Conservation (phyloP, 257 asterid species). For the Petrea volubilis region DNA sequence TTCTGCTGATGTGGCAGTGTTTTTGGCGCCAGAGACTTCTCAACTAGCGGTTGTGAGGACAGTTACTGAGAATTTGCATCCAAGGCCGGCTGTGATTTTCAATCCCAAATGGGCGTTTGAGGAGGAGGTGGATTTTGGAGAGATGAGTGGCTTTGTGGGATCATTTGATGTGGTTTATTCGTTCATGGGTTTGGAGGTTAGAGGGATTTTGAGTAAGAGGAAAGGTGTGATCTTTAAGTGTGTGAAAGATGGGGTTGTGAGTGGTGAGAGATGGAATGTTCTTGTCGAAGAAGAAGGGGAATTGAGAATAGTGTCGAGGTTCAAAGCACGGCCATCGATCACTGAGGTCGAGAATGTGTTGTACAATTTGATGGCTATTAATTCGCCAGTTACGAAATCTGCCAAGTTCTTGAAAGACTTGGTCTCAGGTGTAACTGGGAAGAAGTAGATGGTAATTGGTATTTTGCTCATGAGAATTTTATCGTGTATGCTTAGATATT, state of each 20-base stretch:
- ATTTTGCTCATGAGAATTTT: background rate
- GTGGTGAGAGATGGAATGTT: slow-evolving; percentile 83
- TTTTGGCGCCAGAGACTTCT: slow-evolving; percentile 58
- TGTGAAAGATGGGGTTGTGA: slow-evolving; percentile 71
- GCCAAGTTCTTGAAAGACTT: slow-evolving; percentile 72
- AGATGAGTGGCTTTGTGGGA: slow-evolving; percentile 58
- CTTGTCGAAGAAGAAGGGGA: slow-evolving; percentile 76
- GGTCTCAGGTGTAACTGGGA: slow-evolving; percentile 64
- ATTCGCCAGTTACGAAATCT: slow-evolving; percentile 83
- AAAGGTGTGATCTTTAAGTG: slow-evolving; percentile 78
- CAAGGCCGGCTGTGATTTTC: slow-evolving; percentile 75
- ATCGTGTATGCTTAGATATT: background rate
- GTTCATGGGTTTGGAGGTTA: slow-evolving; percentile 84
- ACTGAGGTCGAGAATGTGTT: slow-evolving; percentile 71
- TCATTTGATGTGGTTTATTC: slow-evolving; percentile 84
- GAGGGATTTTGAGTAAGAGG: slow-evolving; percentile 70
- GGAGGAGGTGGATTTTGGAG: slow-evolving; percentile 63
- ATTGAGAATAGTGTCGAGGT: slow-evolving; percentile 57
- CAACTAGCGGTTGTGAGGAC: slow-evolving; percentile 52
- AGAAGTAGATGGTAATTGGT: slow-evolving; percentile 32
- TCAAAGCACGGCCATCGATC: slow-evolving; percentile 60
- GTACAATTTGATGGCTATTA: slow-evolving; percentile 84
- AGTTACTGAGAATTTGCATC: slow-evolving; percentile 50
- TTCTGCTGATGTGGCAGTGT: slow-evolving; percentile 68
- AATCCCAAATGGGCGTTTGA: slow-evolving; percentile 85